Conservation (phyloP, 257 asterid genomes). For the Hygrophila difformis region DNA sequence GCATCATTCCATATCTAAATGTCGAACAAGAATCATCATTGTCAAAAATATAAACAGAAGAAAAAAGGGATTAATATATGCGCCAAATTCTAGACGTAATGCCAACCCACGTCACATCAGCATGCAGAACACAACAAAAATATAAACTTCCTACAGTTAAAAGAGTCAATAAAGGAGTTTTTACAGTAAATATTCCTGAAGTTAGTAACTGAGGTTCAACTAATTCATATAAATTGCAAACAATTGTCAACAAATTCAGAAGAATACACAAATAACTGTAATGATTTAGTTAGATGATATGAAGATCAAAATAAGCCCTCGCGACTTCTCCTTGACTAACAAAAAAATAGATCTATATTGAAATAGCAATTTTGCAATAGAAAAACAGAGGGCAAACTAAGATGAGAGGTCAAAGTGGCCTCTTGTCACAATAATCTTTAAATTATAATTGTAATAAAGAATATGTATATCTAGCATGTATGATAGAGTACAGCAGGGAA, state of each 20-base stretch:
- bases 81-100: slow-evolving; percentile 7
- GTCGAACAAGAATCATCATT: slow-evolving; percentile 21
- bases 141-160: background rate
- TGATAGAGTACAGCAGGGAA: background rate
- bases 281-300: slow-evolving; percentile 2
- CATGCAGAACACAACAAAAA: background rate
- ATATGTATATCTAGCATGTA: background rate
- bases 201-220: background rate
- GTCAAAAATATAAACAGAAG: slow-evolving; percentile 12
- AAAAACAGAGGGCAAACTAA: background rate
- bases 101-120: slow-evolving; percentile 7
- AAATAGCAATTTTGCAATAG: background rate
- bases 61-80: no score
- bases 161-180: background rate
- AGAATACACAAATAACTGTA: background rate
- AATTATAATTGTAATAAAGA: background rate
- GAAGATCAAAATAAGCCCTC: slow-evolving; percentile 2
- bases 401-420: background rate
- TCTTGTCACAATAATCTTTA: background rate
- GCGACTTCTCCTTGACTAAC: background rate
- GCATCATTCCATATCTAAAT: slow-evolving; percentile 77
- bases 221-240: slow-evolving; percentile 4
- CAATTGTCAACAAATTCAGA: slow-evolving; percentile 4
- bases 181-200: slow-evolving; percentile 1
- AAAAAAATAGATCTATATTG: background rate